Base-by-base conservation (phyloP, 176 grass and related monocot genomes). In the Dendrocalamus sinicus region DNA sequence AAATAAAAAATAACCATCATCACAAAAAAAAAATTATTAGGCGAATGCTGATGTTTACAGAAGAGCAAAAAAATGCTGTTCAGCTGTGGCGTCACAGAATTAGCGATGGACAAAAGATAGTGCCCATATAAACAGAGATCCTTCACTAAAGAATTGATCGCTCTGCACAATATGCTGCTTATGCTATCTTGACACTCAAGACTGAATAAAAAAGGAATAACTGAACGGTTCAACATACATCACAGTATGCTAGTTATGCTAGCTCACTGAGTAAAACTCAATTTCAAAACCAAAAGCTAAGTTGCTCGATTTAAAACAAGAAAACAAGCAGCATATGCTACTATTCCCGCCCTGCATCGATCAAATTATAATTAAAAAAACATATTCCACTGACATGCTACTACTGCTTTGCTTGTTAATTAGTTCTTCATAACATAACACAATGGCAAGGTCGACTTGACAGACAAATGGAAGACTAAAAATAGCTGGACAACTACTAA, bases 1-100 rank as follows among this genome's bases (percentile, higher is more conserved):
- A 45, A 83, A 59, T 43, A 82, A 55, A 79, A 7, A 70, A n/a
- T 2, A 39, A 70, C n/a, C 22, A 67, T 16, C 20, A 90, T 71
- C 50, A 88, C 26, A 57, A 62, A 9, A 62, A 9, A 45, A 68
- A 1, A n/a, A n/a, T n/a, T 54, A 16, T 24, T 32, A 50, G 43
- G 45, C 17, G 47, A 66, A 76, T 24, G 44, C 16, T 58, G 37
- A 53, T 26, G 4, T 75, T 64, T 14, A 70, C 1, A 64, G 51
- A 63, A 81, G 30, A 6, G n/a, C 19, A 64, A 12, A 11, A 64
- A 9, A 10, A 63, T 12, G 11, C 9, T 65, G 12, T 20, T 57
- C 26, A 44, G 9, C 8, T 23, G 51, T 47, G 10, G 8, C 0
- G 16, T 54, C 1, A 14, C 1, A 46, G 54, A 89, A 37, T 17